Evolutionary conservation across 176 grass and related monocot species (phyloP).

Genomic region (Poa annua): DNA sequence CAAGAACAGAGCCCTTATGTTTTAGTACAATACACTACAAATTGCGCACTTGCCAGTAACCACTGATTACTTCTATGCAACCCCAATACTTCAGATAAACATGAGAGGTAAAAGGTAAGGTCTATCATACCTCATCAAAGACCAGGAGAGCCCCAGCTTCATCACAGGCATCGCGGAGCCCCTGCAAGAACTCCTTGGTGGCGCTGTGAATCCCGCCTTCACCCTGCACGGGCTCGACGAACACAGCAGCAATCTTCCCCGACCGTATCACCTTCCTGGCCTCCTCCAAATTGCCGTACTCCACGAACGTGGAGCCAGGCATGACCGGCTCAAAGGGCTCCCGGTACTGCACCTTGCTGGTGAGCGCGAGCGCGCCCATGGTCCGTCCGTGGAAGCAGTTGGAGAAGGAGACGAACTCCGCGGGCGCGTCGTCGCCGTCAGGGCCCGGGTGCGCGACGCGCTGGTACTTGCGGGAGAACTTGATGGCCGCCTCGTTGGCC

Average conservation of each 20-base stretch:
- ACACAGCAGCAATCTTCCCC: slow-evolving; percentile 74
- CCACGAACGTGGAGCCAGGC: slow-evolving; percentile 67
- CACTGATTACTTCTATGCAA: not conserved
- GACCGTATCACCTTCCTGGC: slow-evolving; percentile 52
- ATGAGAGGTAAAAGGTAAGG: not conserved
- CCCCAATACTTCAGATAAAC: not conserved
- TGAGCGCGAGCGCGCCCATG: slow-evolving; percentile 78
- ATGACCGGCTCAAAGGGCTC: slow-evolving; percentile 73
- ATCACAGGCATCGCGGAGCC: slow-evolving; percentile 67
- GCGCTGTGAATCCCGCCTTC: slow-evolving; percentile 89
- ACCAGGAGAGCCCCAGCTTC: slow-evolving; percentile 68
- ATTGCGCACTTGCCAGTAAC: not conserved
- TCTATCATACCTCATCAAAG: slow-evolving; percentile 84
- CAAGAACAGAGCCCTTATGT: not conserved
- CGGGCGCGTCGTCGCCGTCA: slow-evolving; percentile 32
- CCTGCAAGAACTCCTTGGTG: slow-evolving; percentile 75
- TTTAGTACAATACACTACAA: not conserved
- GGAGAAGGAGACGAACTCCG: slow-evolving; percentile 66
- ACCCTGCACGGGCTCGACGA: slow-evolving; percentile 88
- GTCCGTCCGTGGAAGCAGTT: slow-evolving; percentile 93
- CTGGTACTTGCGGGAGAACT: slow-evolving; percentile 91
- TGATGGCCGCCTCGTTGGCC: slow-evolving; percentile 98
- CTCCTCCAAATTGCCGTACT: slow-evolving; percentile 73
- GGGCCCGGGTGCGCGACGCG: slow-evolving; percentile 41
- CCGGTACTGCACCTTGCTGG: slow-evolving; percentile 79